Percentiles rank a stretch among this genome's conserved stretches.
Conservation (phyloP, 495 filamentous ascomycete species). For the Rhypophila decipiens region DNA sequence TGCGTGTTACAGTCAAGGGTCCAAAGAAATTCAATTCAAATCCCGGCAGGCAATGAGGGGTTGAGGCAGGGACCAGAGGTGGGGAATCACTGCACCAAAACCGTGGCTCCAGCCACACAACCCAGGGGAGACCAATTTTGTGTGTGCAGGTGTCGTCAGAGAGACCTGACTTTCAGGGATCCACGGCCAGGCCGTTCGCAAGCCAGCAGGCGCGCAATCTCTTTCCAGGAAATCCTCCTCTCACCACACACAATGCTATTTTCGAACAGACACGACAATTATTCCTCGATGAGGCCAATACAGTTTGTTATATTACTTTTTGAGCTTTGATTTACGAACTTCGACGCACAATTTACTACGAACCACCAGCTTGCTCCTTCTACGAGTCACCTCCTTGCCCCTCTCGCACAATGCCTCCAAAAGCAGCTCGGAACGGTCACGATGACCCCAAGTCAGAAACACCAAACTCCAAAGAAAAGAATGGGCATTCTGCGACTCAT, state of each 20-base stretch:
- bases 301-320: no score
- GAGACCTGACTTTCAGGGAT: slow-evolving; percentile 13
- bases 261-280: not conserved
- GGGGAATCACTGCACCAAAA: no score
- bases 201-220: slow-evolving; percentile 11
- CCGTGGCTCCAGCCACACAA: no score
- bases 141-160: slow-evolving; percentile 17
- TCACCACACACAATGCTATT: slow-evolving; percentile 12
- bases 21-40: no score
- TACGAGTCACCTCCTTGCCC: not conserved
- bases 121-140: not conserved
- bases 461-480: slow-evolving; percentile 37
- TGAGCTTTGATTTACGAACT: no score
- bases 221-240: slow-evolving; percentile 12
- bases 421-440: slow-evolving; percentile 26
- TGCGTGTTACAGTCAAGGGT: no score
- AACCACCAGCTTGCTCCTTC: no score
- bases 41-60: no score
- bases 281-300: not conserved
- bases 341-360: not conserved
- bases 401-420: slow-evolving; percentile 26
- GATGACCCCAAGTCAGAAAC: slow-evolving; percentile 44
- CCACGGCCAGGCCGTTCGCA: slow-evolving; percentile 9
- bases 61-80: no score
- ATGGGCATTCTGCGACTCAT: slow-evolving; percentile 27